Conservation (phyloP, 2,329 filamentous ascomycete genomes). For the Trichoderma sp. region DNA sequence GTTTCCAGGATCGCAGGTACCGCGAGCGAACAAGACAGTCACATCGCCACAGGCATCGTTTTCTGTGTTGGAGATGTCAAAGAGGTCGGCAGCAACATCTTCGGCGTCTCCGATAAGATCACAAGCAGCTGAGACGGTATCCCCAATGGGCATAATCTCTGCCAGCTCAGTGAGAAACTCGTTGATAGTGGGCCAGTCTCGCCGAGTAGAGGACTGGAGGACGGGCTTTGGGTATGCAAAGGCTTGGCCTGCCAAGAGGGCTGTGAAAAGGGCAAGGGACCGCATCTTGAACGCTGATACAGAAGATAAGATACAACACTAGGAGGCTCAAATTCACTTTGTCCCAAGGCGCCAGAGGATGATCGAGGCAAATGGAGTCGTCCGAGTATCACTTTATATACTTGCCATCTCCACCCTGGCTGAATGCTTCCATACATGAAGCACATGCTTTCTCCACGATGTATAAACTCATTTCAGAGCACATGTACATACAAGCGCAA, state of each 20-base stretch:
- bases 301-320: no score
- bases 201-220: neutral
- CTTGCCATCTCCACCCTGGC: neutral
- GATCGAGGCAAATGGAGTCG: neutral
- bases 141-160: constrained; percentile 24
- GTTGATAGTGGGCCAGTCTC: constrained; percentile 23
- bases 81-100: constrained; percentile 21
- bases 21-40: constrained; percentile 34
- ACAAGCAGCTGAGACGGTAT: constrained; percentile 24
- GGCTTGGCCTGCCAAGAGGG: constrained; percentile 18
- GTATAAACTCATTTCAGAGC: neutral
- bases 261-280: neutral
- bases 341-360: neutral
- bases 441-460: constrained; percentile 12
- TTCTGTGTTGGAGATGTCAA: constrained; percentile 22
- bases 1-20: constrained; percentile 36
- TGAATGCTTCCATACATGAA: neutral
- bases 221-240: constrained; percentile 17
- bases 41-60: constrained; percentile 31
- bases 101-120: constrained; percentile 21
- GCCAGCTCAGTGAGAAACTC: constrained; percentile 17
- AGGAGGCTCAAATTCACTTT: neutral
- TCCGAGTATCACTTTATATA: neutral
- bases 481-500: neutral
- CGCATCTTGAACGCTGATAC: constrained; percentile 8